Conservation (phyloP, 805 yeast genomes). For the Starmerella asiatica region DNA sequence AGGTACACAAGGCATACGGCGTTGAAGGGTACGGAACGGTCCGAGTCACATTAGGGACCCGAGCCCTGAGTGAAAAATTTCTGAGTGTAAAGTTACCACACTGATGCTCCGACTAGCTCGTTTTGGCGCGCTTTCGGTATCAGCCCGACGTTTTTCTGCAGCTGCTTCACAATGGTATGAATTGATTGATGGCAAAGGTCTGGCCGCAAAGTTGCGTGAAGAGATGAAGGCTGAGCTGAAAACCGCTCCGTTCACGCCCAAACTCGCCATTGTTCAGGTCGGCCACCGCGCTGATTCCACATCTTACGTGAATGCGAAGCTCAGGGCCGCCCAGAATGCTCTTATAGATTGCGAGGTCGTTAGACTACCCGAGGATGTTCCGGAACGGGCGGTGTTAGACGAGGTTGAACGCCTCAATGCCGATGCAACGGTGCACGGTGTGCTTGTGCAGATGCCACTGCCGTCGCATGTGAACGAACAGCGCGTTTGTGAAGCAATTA, state of each 20-base stretch:
- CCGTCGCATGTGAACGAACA: slow-evolving; percentile 74
- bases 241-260: slow-evolving; percentile 51
- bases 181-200: slow-evolving; percentile 47
- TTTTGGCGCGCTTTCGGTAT: neutral
- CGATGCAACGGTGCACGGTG: slow-evolving; percentile 68
- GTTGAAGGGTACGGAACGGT: too few species aligned
- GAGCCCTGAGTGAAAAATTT: neutral
- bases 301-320: slow-evolving; percentile 81
- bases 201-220: slow-evolving; percentile 40
- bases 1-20: too few species aligned
- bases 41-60: neutral
- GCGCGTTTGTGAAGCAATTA: slow-evolving; percentile 61
- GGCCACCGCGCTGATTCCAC: slow-evolving; percentile 85
- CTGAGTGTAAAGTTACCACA: too few species aligned
- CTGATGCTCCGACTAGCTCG: neutral
- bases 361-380: slow-evolving; percentile 47
- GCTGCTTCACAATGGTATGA: slow-evolving; percentile 4
- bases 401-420: slow-evolving; percentile 53
- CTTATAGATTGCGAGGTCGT: slow-evolving; percentile 56
- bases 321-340: slow-evolving; percentile 76
- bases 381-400: slow-evolving; percentile 45
- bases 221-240: slow-evolving; percentile 40
- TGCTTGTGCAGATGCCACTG: slow-evolving; percentile 79
- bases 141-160: slow-evolving; percentile 1
- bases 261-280: slow-evolving; percentile 74